Evolutionary conservation across 2,329 filamentous ascomycete species (phyloP).

Genomic region (Nakataea oryzae): DNA sequence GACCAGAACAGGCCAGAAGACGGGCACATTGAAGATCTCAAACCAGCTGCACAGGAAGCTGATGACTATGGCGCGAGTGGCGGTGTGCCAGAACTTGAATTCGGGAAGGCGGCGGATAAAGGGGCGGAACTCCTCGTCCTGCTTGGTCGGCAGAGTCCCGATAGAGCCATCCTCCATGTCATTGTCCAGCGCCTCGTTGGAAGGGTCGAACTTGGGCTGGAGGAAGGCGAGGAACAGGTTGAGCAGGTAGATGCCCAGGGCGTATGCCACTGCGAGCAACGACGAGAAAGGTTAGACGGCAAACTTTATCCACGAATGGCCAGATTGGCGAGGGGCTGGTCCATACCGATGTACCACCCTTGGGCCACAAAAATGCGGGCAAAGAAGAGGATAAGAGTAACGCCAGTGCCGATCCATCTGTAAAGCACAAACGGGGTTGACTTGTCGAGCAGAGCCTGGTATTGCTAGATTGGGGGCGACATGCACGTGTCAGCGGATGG

Average conservation of each 20-base stretch:
- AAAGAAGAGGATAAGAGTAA: slow-evolving; percentile 71
- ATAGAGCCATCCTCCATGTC: slow-evolving; percentile 90
- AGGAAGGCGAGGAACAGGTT: slow-evolving; percentile 99
- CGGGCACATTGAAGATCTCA: slow-evolving; percentile 87
- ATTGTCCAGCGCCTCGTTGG: slow-evolving; percentile 80
- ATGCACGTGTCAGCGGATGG: slow-evolving; percentile 1
- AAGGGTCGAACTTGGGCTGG: slow-evolving; percentile 96
- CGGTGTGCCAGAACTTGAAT: slow-evolving; percentile 99
- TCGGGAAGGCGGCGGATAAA: slow-evolving; percentile 94
- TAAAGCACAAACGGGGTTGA: slow-evolving; percentile 84
- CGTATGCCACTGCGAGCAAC: slow-evolving; percentile 68
- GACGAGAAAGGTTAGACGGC: not conserved
- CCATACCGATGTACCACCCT: slow-evolving; percentile 96
- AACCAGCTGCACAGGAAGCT: slow-evolving; percentile 88
- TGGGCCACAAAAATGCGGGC: slow-evolving; percentile 82
- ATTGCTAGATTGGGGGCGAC: slow-evolving; percentile 49
- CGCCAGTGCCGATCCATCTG: slow-evolving; percentile 79
- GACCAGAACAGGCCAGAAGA: slow-evolving; percentile 97
- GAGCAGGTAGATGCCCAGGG: slow-evolving; percentile 94
- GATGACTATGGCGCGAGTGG: slow-evolving; percentile 76
- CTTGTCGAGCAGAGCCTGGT: slow-evolving; percentile 89
- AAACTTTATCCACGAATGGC: not conserved
- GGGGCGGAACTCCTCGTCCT: slow-evolving; percentile 94
- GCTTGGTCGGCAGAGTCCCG: slow-evolving; percentile 79
- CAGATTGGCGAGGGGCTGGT: not conserved